Percentiles rank a stretch among this genome's conserved stretches.
These are phyloP conservation scores for Arabidopsis arenosa DNA, from an alignment of 345 rosid species.

Conservation along the genomic window DNA sequence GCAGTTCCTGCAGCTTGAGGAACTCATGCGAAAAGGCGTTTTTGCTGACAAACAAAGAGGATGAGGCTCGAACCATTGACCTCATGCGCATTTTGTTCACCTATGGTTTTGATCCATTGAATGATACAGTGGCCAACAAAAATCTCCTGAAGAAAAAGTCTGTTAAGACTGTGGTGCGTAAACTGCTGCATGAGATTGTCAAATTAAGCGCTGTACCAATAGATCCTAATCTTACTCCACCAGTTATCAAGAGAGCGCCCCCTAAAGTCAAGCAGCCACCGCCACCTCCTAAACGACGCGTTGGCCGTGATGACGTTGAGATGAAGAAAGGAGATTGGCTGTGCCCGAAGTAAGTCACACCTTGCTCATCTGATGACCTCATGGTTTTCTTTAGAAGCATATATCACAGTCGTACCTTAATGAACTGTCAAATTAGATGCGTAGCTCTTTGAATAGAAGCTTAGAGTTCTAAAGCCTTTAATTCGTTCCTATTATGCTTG, in stretches of 20 bases:
- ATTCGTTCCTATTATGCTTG: slow-evolving; percentile 1
- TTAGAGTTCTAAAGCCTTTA: neutral
- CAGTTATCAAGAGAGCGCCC: slow-evolving; percentile 80
- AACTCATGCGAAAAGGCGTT: slow-evolving; percentile 84
- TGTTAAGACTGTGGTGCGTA: slow-evolving; percentile 78
- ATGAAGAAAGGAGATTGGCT: slow-evolving; percentile 99
- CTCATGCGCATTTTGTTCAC: slow-evolving; percentile 77
- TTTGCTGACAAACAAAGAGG: slow-evolving; percentile 88
- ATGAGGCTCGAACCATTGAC: slow-evolving; percentile 90
- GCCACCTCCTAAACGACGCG: slow-evolving; percentile 82
- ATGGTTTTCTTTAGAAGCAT: neutral
- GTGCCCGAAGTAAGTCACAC: slow-evolving; percentile 81
- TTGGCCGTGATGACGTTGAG: slow-evolving; percentile 97
- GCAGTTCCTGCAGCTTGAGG: slow-evolving; percentile 94
- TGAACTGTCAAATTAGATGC: neutral
- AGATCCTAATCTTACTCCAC: slow-evolving; percentile 96
- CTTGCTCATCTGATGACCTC: slow-evolving; percentile 5
- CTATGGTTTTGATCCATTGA: slow-evolving; percentile 75
- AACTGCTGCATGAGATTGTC: slow-evolving; percentile 84
- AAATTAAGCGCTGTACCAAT: slow-evolving; percentile 90
- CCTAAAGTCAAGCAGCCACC: slow-evolving; percentile 98
- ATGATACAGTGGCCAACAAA: slow-evolving; percentile 63
- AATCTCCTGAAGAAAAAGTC: slow-evolving; percentile 73
- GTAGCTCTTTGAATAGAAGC: slow-evolving; percentile 11
- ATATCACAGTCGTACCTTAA: neutral